phyloP scores from a whole-genome alignment of 306 rosid species.

The Sicyos edulis region DNA sequence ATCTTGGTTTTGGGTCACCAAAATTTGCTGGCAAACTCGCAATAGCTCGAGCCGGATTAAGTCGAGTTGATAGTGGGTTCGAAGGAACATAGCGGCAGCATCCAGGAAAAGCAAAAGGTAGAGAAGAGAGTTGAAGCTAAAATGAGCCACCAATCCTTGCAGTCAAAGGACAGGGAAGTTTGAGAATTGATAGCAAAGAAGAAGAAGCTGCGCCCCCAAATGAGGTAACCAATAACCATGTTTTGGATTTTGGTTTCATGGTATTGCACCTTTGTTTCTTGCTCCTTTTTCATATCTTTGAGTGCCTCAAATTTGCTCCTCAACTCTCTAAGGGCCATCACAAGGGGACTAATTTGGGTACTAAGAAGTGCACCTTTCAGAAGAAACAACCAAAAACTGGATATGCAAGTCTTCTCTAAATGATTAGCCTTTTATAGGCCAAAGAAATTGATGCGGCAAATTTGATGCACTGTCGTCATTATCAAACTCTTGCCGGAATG shows the following conservation, averaged over 20 bases:
- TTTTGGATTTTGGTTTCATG: neutral
- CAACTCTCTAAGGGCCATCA: no score
- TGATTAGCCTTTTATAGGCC: no score
- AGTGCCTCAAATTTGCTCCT: no score
- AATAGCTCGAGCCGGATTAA: neutral
- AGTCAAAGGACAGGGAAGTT: neutral
- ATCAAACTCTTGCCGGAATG: no score
- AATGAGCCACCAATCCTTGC: neutral
- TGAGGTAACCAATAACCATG: neutral
- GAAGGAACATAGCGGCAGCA: neutral
- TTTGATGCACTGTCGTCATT: no score
- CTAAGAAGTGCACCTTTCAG: no score
- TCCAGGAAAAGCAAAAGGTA: neutral
- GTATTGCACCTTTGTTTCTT: neutral
- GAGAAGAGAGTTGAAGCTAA: neutral
- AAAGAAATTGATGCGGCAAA: no score
- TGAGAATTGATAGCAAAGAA: neutral
- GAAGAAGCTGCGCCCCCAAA: neutral
- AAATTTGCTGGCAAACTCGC: neutral
- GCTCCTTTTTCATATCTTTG: no score
- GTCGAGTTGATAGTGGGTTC: neutral
- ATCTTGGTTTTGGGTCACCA: neutral
- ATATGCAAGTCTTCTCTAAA: no score
- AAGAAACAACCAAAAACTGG: no score
- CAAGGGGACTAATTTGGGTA: no score